Evolutionary conservation across 2,329 filamentous ascomycete genomes (phyloP).

Genomic region (Hypoxylon sp.): DNA sequence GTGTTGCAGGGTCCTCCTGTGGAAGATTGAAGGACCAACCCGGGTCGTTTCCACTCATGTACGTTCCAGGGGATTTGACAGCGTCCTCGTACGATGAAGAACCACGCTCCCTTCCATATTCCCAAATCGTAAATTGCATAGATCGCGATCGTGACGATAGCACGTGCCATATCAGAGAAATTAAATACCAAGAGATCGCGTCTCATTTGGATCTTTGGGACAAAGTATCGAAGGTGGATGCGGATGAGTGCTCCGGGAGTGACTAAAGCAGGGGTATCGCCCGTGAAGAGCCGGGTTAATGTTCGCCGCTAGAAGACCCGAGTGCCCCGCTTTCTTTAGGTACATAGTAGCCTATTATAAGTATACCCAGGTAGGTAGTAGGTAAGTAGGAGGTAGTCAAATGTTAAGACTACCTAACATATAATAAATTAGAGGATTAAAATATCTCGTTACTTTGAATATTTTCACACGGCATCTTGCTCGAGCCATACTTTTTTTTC

Average conservation of each 20-base stretch:
- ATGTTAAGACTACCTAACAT: neutral
- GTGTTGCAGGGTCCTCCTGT: slow-evolving; percentile 12
- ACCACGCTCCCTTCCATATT: slow-evolving; percentile 7
- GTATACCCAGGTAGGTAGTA: slow-evolving; percentile 9
- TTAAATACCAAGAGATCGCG: slow-evolving; percentile 11
- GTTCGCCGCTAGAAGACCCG: slow-evolving; percentile 40
- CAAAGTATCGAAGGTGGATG: slow-evolving; percentile 27
- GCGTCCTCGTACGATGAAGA: slow-evolving; percentile 20
- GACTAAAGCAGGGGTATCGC: slow-evolving; percentile 23
- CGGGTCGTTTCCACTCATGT: slow-evolving; percentile 9
- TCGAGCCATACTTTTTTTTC: slow-evolving; percentile 22
- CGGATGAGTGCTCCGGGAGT: slow-evolving; percentile 32
- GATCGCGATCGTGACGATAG: slow-evolving; percentile 31
- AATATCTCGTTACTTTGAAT: neutral
- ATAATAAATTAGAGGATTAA: neutral
- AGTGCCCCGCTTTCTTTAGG: slow-evolving; percentile 17
- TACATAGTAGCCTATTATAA: neutral
- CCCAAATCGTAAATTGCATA: slow-evolving; percentile 23
- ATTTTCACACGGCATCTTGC: slow-evolving; percentile 14
- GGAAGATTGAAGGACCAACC: slow-evolving; percentile 15
- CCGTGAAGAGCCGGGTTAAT: slow-evolving; percentile 31
- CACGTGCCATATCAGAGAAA: slow-evolving; percentile 29
- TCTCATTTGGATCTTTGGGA: slow-evolving; percentile 26
- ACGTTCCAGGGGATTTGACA: slow-evolving; percentile 3
- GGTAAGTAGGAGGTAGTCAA: neutral